Percentiles rank a stretch among this genome's conserved stretches.
These are phyloP conservation scores for Begonia masoniana DNA, from an alignment of 306 rosid species.

Conservation along the genomic window DNA sequence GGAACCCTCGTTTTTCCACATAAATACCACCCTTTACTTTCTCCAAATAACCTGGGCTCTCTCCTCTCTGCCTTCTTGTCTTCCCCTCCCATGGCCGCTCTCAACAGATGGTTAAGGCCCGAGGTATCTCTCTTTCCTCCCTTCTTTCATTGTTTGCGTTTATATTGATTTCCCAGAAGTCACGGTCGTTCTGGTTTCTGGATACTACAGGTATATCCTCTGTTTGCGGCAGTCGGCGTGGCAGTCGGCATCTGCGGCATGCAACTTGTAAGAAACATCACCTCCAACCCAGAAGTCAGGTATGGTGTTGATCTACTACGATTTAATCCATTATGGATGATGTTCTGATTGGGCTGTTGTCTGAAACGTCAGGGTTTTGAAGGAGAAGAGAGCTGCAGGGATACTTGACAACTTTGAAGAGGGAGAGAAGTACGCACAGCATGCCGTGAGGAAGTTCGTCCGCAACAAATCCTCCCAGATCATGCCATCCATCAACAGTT, in stretches of 20 bases:
- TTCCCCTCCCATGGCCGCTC: slow-evolving; percentile 22
- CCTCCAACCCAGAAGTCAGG: slow-evolving; percentile 88
- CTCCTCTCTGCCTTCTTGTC: slow-evolving; percentile 2
- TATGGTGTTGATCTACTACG: not conserved
- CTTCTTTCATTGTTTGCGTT: not conserved
- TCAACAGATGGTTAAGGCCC: slow-evolving; percentile 68
- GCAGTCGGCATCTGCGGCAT: slow-evolving; percentile 77
- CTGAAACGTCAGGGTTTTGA: slow-evolving; percentile 48
- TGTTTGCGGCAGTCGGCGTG: slow-evolving; percentile 59
- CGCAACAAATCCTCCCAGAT: slow-evolving; percentile 48
- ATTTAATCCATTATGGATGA: no score
- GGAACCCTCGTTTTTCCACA: not conserved
- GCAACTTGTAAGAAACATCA: slow-evolving; percentile 76
- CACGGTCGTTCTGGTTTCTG: not conserved
- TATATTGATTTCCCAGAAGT: not conserved
- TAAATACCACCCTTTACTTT: slow-evolving; percentile 1
- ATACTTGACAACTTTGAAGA: slow-evolving; percentile 62
- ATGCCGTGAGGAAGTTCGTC: slow-evolving; percentile 48
- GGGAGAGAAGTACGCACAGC: slow-evolving; percentile 30
- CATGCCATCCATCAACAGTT: slow-evolving; percentile 79
- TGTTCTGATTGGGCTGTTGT: not conserved
- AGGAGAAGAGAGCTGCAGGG: slow-evolving; percentile 80
- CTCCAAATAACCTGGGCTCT: slow-evolving; percentile 8
- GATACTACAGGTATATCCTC: slow-evolving; percentile 61
- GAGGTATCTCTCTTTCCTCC: slow-evolving; percentile 34